Base-by-base conservation (phyloP, 495 filamentous ascomycete species). In the Chlorociboria aeruginascens region DNA sequence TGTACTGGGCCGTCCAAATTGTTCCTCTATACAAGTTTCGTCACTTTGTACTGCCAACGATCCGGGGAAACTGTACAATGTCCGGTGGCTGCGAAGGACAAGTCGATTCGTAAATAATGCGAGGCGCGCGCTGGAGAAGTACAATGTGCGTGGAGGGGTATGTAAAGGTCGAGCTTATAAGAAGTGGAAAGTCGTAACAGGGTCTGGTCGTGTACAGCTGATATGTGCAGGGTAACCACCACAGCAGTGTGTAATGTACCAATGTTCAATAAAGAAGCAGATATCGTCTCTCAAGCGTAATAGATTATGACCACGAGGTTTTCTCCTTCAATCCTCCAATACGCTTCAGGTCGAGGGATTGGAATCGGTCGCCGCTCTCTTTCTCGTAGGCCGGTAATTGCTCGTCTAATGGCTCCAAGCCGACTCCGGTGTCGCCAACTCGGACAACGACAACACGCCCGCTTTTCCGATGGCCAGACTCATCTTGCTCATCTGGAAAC, bases 241-340 rank as follows among this genome's bases (percentile, higher is more conserved):
- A 4, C 20, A 25, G 2, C 20, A 30, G 32, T 14, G 40, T 25
- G 30, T 43, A 43, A 9, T 25, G 20, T 25, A 25, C 20, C 20
- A 25, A 38, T 41, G 43, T 40, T 36, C 43, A 49, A 20, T 14
- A 14, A 32, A 3, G 11, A 30, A 34, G 28, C n/a, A 25, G 29
- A 38, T 44, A 41, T 17, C 16, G 8, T 32, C 8, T 32, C 8
- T 17, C 29, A 16, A 13, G 20, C 1, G 28, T 20, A 12, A 14
- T 34, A 38, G 13, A 48, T 31, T 53, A 58, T 52, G 52, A 59
- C 44, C 46, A 59, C 6, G 30, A 17, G 32, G 50, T 30, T 70
- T 89, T 94, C 74, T 97, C 93, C 66, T 87, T 93, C 47, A 97
- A 66, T 31, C 93, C 92, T 46, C 92, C 92, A 61, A 98, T 92